Evolutionary conservation across 306 rosid genomes (phyloP), one percentile per base, ranked within the genome.

Genomic region (Vigna mungo): DNA sequence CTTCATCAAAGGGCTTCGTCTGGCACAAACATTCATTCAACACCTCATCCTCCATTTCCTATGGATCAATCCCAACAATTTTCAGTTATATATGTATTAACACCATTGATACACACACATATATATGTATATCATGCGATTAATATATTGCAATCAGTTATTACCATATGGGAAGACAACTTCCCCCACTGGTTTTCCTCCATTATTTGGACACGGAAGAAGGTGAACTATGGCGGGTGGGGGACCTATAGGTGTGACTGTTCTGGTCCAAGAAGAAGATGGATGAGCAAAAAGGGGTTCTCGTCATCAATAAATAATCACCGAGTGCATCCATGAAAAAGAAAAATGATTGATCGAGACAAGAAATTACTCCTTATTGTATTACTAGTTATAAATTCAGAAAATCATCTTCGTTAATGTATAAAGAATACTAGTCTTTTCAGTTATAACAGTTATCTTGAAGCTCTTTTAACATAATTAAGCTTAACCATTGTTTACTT

Each of bases 1-100:
- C 80, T 74, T 81, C 80, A 6, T 67, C 80, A 67, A 74, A 39
- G 30, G 25, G n/a, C 20, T 21, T 68, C 14, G 39, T 58, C 30
- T 56, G 39, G 21, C 41, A 18, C 15, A 67, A 63, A 20, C 80
- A 15, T 47, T 11, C 71, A 32, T 59, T 17, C 8, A 49, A 23
- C 10, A 16, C 20, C 30, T 64, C 48, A n/a, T 63, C 78, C 10
- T 63, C 78, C 51, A 52, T 72, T 63, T 79, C 78, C 70, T 32
- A 61, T 0, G 20, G 0, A 14, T 14, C 44, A 10, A 39, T 37
- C 44, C 43, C 44, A 9, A 41, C 46, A 41, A 9, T 41, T 9
- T 41, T 41, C 3, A 41, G 9, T 23, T 41, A 41, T 2, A 41
- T 8, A 41, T 41, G 46, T 9, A 41, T 8, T 41, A 41, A 41